Conservation (phyloP, 2,329 filamentous ascomycete species). For the Lasiodiplodia sp. region DNA sequence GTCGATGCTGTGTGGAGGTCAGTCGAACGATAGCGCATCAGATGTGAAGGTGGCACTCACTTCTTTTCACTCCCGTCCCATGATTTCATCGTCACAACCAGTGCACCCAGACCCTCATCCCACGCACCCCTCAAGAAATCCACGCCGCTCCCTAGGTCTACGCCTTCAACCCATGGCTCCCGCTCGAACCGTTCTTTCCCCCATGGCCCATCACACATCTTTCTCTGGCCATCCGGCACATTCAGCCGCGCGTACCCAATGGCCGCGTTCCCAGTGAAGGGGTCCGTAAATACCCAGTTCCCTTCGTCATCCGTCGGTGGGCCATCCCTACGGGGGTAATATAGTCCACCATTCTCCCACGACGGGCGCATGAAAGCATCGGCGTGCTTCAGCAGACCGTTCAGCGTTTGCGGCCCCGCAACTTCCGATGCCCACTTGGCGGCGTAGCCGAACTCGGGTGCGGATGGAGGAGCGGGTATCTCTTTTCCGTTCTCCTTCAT, state of each 20-base stretch:
- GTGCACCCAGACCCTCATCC: too few species aligned
- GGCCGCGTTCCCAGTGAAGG: conserved; percentile 46
- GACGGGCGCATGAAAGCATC: conserved; percentile 39
- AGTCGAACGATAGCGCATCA: too few species aligned
- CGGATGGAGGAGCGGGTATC: background rate
- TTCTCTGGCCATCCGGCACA: conserved; percentile 46
- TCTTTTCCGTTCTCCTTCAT: background rate
- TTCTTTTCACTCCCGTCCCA: too few species aligned
- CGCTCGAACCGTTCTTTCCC: conserved; percentile 34
- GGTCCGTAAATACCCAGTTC: conserved; percentile 43
- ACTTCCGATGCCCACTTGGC: conserved; percentile 47
- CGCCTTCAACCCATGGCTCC: too few species aligned
- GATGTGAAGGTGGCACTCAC: too few species aligned
- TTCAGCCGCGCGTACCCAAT: conserved; percentile 50
- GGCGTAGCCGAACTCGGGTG: conserved; percentile 41
- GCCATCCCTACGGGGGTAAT: conserved; percentile 42
- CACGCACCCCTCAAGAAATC: too few species aligned
- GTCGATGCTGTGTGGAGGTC: too few species aligned
- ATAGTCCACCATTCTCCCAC: conserved; percentile 48
- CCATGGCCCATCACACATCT: conserved; percentile 47
- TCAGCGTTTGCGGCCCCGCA: conserved; percentile 34
- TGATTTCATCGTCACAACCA: too few species aligned
- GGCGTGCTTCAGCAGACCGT: conserved; percentile 39
- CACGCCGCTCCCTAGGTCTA: too few species aligned
- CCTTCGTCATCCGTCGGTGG: conserved; percentile 35